These are phyloP conservation scores for Setomelanomma holmii DNA, from an alignment of 2,329 filamentous ascomycete genomes.

Conservation along the genomic window DNA sequence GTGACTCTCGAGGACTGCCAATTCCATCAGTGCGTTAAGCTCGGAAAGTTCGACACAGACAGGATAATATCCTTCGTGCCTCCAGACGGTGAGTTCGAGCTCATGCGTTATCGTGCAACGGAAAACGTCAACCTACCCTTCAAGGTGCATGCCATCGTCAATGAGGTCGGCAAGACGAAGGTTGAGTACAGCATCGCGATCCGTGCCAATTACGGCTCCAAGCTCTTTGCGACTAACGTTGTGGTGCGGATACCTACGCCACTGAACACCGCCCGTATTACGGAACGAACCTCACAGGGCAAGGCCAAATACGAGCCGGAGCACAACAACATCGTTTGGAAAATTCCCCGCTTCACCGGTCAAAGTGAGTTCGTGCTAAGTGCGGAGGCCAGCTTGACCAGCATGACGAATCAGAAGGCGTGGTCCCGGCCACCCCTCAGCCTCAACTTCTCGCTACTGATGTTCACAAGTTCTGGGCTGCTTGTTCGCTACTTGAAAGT, in stretches of 20 bases:
- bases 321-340: constrained; percentile 98
- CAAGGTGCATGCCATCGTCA: constrained; percentile 98
- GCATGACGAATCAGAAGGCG: constrained; percentile 97
- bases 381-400: constrained; percentile 89
- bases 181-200: constrained; percentile 99
- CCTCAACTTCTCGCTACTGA: constrained; percentile 89
- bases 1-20: constrained; percentile 98
- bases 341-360: constrained; percentile 98
- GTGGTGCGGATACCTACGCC: constrained; percentile 93
- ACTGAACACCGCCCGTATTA: constrained; percentile 93
- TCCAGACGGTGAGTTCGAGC: constrained; percentile 95
- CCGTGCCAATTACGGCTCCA: constrained; percentile 94
- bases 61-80: constrained; percentile 97
- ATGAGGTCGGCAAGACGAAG: constrained; percentile 94
- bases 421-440: constrained; percentile 94
- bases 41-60: constrained; percentile 95
- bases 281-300: constrained; percentile 90
- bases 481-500: constrained; percentile 96
- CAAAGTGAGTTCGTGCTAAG: constrained; percentile 95
- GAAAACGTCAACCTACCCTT: constrained; percentile 99
- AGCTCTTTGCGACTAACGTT: constrained; percentile 97
- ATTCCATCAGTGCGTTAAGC: constrained; percentile 98
- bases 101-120: constrained; percentile 97
- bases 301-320: constrained; percentile 98
- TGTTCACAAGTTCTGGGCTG: constrained; percentile 96